Evolutionary conservation across 2,329 filamentous ascomycete species (phyloP), one percentile per base, ranked within the genome.

Genomic region (Epichloe bromicola): DNA sequence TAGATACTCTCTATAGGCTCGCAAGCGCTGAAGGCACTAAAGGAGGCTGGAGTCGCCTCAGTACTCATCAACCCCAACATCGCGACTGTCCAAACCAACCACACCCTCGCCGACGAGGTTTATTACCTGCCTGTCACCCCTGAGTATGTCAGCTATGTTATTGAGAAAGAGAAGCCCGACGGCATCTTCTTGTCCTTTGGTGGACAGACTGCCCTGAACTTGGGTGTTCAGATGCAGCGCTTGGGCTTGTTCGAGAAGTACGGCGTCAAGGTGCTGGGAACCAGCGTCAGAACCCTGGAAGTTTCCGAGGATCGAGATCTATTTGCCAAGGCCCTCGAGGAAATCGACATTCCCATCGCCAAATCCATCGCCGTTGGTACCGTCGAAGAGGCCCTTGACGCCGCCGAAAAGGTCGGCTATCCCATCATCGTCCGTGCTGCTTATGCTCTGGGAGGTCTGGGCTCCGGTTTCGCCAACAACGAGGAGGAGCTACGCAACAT

Each of bases 41-140:
- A 95, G 72, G 91, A 97, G 73, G 91, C 90, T 56, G 88, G 88
- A 55, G 87, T 97, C 54, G 73, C 83, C 59, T 95, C 91, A 10
- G 86, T 97, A 51, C 82, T 97, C 57, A 90, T 97, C 68, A 97
- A 97, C 72, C 91, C 91, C 62, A 97, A 97, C 69, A 97, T 97
- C 67, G 91, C 91, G 54, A 97, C 93, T 53, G 97, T 97, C 64
- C 91, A 97, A 73, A 97, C 91, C 61, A 89, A 94, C 68, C 91
- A 97, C 76, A 84, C 85, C 63, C 85, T 97, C 65, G 89, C 89
- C 64, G 91, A 97, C 66, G 90, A 97, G 73, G 86, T 97, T 63
- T 97, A 97, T 78, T 97, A 96, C 71, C 84, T 97, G 38, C 93
- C 93, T 51, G 90, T 98, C 62, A 98, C 93, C 17, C 86, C 91